Percentiles rank a stretch among this genome's conserved stretches.
Conservation (phyloP, 192 early-diverging fungal species). For the Umbelopsis sp. region DNA sequence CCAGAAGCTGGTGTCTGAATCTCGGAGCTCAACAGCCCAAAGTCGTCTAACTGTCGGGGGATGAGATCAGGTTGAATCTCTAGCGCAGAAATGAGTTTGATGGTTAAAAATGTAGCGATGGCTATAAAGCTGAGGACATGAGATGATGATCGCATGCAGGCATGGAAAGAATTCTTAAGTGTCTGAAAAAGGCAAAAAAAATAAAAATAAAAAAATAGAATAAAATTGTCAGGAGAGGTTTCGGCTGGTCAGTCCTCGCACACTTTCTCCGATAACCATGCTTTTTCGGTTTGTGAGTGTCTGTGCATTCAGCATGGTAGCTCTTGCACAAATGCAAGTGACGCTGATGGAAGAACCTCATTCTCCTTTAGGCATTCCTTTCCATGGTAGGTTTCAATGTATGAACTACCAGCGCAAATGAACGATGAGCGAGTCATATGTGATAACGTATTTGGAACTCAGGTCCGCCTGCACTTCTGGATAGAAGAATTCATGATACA, state of each 20-base stretch:
- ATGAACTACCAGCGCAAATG: not conserved
- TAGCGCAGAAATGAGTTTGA: not conserved
- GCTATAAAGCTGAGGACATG: not conserved
- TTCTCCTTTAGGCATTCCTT: constrained; percentile 19
- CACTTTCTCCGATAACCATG: constrained; percentile 6
- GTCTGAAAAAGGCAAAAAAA: not conserved
- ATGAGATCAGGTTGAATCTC: not conserved
- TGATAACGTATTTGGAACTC: not conserved
- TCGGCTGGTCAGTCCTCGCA: not conserved
- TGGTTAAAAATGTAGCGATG: not conserved
- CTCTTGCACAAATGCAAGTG: not conserved
- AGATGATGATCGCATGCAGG: not conserved
- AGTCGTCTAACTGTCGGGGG: not conserved
- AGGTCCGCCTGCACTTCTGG: constrained; percentile 22
- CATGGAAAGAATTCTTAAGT: not conserved
- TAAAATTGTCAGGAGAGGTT: not conserved
- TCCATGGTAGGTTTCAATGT: not conserved
- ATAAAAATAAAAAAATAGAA: not conserved
- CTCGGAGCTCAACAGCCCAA: constrained; percentile 11
- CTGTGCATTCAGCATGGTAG: not conserved
- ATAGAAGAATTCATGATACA: constrained; percentile 16
- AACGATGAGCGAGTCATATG: not conserved
- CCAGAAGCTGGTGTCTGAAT: constrained; percentile 13
- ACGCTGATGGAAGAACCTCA: not conserved
- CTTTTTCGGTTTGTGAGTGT: not conserved